These are phyloP conservation scores for Hypoxylon rubiginosum DNA, from an alignment of 2,329 filamentous ascomycete species.

Conservation along the genomic window DNA sequence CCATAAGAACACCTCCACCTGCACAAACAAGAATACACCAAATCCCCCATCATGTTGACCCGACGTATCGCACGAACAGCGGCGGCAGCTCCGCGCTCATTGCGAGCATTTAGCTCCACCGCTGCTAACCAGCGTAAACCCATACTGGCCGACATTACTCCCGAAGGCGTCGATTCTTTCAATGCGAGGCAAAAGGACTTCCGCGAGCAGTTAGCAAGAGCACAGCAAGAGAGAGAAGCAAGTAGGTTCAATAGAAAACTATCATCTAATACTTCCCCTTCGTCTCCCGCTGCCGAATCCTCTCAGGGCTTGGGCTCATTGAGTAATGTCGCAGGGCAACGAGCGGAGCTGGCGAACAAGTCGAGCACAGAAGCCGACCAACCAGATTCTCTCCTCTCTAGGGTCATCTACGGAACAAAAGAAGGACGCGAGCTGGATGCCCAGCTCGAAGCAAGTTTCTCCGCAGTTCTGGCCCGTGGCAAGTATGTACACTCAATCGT, in stretches of 20 bases:
- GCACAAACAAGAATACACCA: conserved; percentile 44
- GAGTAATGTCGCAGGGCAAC: conserved; percentile 68
- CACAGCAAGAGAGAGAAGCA: conserved; percentile 86
- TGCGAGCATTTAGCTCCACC: conserved; percentile 72
- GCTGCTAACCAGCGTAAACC: conserved; percentile 68
- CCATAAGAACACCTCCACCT: not conserved
- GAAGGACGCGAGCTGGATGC: conserved; percentile 94
- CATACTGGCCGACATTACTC: conserved; percentile 86
- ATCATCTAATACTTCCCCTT: conserved; percentile 40
- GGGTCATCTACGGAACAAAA: conserved; percentile 95
- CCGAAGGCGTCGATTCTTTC: conserved; percentile 80
- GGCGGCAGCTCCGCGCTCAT: conserved; percentile 61
- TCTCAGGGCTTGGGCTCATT: conserved; percentile 72
- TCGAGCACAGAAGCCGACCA: conserved; percentile 70
- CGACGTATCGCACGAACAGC: conserved; percentile 64
- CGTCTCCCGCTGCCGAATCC: conserved; percentile 50
- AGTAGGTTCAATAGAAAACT: conserved; percentile 69
- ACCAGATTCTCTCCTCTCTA: conserved; percentile 81
- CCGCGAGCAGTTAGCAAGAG: conserved; percentile 82
- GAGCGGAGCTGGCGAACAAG: conserved; percentile 62
- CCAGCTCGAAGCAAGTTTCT: conserved; percentile 96
- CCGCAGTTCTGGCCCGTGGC: conserved; percentile 91
- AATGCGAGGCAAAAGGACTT: conserved; percentile 87
- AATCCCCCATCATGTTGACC: conserved; percentile 62
- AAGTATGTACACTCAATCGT: conserved; percentile 99